phyloP scores from a whole-genome alignment of 2,329 filamentous ascomycete species.

The Chaetothyriales sp. region DNA sequence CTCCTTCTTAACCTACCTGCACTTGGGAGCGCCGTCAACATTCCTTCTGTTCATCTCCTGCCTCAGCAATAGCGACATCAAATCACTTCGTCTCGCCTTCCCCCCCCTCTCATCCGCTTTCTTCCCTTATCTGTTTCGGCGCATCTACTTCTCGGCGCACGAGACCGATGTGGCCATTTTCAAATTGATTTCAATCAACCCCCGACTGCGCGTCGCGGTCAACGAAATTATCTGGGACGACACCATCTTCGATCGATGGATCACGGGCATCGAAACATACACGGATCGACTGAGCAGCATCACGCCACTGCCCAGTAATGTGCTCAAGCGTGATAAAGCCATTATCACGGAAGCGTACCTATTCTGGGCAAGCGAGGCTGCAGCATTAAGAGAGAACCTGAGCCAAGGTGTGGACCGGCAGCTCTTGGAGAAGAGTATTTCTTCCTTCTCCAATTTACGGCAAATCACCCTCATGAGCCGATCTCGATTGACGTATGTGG shows the following conservation, averaged over 20 bases:
- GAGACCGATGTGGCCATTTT: not conserved
- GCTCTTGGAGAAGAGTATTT: not conserved
- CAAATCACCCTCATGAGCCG: not conserved
- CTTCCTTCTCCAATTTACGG: not conserved
- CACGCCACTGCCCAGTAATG: constrained; percentile 3
- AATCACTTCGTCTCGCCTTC: not conserved
- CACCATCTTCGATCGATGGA: not conserved
- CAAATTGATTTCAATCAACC: not conserved
- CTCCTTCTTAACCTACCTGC: not conserved
- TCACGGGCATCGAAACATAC: not conserved
- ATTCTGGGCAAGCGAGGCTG: constrained; percentile 1
- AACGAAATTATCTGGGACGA: not conserved
- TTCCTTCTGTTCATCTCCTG: not conserved
- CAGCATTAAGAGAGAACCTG: not conserved
- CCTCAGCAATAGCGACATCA: not conserved
- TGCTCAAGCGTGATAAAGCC: not conserved
- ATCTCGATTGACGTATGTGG: constrained; percentile 1
- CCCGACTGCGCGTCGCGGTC: not conserved
- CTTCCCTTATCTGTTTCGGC: not conserved
- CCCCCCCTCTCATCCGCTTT: not conserved
- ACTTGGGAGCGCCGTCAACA: not conserved
- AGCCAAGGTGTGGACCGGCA: not conserved
- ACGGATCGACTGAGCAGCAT: constrained; percentile 3
- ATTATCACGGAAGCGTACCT: not conserved
- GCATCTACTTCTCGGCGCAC: not conserved